A percentile compares a stretch with the other conserved stretches of the same genome.
These are phyloP conservation scores for Achaetomiella virescens DNA, from an alignment of 495 filamentous ascomycete genomes.

Conservation along the genomic window DNA sequence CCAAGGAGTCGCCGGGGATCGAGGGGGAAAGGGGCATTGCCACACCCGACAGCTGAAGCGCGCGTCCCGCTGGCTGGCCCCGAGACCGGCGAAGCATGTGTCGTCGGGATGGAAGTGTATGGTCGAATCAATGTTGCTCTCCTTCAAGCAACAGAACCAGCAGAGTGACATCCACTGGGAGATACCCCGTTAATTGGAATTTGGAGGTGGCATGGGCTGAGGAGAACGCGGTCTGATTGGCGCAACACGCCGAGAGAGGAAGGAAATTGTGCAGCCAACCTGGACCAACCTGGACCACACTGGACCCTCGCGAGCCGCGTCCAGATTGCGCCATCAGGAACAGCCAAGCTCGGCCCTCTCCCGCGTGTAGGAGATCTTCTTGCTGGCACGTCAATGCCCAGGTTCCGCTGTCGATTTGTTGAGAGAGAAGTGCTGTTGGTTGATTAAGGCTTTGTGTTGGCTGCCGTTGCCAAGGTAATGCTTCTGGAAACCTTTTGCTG, in stretches of 20 bases:
- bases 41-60: too few relatives aligned
- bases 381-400: not conserved
- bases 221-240: constrained; percentile 23
- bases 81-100: not conserved
- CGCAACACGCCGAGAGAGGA: constrained; percentile 17
- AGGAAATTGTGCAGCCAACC: constrained; percentile 3
- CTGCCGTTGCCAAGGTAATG: not conserved
- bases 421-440: not conserved
- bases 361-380: not conserved
- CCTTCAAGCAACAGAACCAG: not conserved
- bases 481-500: not conserved
- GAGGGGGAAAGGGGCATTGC: too few relatives aligned
- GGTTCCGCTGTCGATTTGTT: not conserved
- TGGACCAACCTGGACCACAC: too few relatives aligned
- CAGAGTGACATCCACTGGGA: constrained; percentile 9
- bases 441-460: not conserved
- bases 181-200: constrained; percentile 19
- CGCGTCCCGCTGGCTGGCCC: too few relatives aligned
- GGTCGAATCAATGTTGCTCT: constrained; percentile 2
- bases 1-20: too few relatives aligned
- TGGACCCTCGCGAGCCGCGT: constrained; percentile 17
- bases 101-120: not conserved
- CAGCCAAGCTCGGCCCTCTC: not conserved
- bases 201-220: constrained; percentile 15
- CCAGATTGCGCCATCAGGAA: constrained; percentile 24